Evolutionary conservation across 208 protist species (phyloP).

Genomic region (Trypanosoma melophagium): DNA sequence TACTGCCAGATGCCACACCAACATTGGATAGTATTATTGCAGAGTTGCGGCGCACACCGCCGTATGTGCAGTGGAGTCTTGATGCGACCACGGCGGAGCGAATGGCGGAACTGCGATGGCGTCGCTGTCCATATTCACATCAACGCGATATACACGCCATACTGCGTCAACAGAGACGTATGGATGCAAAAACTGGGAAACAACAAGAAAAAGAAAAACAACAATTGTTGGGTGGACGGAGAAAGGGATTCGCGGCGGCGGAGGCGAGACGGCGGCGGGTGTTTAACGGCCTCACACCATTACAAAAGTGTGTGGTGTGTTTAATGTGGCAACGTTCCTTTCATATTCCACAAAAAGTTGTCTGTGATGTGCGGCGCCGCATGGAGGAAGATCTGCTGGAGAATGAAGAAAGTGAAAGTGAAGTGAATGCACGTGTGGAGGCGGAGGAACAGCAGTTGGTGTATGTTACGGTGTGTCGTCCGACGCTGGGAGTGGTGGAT

Average conservation of each 20-base stretch:
- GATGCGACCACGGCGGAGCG: slow-evolving; percentile 62
- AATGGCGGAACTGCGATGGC: slow-evolving; percentile 44
- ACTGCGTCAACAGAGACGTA: slow-evolving; percentile 35
- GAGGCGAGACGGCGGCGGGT: slow-evolving; percentile 37
- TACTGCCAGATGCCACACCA: slow-evolving; percentile 25
- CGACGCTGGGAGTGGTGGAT: slow-evolving; percentile 61
- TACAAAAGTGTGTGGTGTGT: slow-evolving; percentile 67
- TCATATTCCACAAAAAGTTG: slow-evolving; percentile 36
- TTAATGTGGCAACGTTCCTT: slow-evolving; percentile 68
- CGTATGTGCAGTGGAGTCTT: slow-evolving; percentile 76
- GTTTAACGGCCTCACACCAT: slow-evolving; percentile 46
- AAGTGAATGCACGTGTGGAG: slow-evolving; percentile 34
- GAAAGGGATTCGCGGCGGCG: slow-evolving; percentile 16
- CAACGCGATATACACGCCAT: slow-evolving; percentile 31
- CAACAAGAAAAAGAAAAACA: background rate
- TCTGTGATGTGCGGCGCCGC: slow-evolving; percentile 48
- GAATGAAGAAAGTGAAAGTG: slow-evolving; percentile 22
- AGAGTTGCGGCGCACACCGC: slow-evolving; percentile 71
- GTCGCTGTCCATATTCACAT: slow-evolving; percentile 58
- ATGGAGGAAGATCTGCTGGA: slow-evolving; percentile 29
- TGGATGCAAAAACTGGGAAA: background rate
- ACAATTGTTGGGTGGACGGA: slow-evolving; percentile 7
- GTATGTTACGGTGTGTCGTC: slow-evolving; percentile 33
- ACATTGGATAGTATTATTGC: slow-evolving; percentile 31
- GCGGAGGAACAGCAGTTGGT: slow-evolving; percentile 43